These are phyloP conservation scores for Neobulgaria alba DNA, from an alignment of 2,329 filamentous ascomycete genomes.

Conservation along the genomic window DNA sequence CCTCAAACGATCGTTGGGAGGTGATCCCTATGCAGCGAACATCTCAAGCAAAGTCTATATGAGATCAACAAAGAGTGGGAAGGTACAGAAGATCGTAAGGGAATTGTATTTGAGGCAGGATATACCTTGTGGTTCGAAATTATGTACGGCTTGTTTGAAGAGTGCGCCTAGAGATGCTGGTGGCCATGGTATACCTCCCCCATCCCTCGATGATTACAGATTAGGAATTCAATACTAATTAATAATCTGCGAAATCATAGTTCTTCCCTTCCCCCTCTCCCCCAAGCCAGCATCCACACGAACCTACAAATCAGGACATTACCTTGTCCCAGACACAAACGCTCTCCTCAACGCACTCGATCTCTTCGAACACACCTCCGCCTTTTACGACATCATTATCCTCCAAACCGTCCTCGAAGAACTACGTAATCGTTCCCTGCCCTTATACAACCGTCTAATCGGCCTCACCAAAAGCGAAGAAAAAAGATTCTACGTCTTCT, in stretches of 20 bases:
- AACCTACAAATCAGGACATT: conserved; percentile 77
- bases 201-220: too few relatives aligned
- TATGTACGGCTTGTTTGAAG: conserved; percentile 70
- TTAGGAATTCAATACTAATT: too few relatives aligned
- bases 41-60: conserved; percentile 96
- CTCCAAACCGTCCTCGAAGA: conserved; percentile 95
- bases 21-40: conserved; percentile 53
- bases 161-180: conserved; percentile 71
- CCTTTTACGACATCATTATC: conserved; percentile 95
- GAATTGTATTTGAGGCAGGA: conserved; percentile 94
- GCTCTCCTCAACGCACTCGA: conserved; percentile 94
- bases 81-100: conserved; percentile 97
- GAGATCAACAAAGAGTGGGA: conserved; percentile 86
- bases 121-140: conserved; percentile 89
- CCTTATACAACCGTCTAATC: conserved; percentile 88
- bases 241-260: conserved; percentile 45
- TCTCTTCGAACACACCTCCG: conserved; percentile 82
- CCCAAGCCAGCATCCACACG: conserved; percentile 80
- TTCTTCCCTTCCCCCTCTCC: conserved; percentile 77
- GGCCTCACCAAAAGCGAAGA: conserved; percentile 89
- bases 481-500: conserved; percentile 97
- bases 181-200: conserved; percentile 69
- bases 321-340: conserved; percentile 93
- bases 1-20: conserved; percentile 48
- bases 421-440: conserved; percentile 84